These are phyloP conservation scores for Bretziella fagacearum DNA, from an alignment of 2,329 filamentous ascomycete genomes.

Conservation along the genomic window DNA sequence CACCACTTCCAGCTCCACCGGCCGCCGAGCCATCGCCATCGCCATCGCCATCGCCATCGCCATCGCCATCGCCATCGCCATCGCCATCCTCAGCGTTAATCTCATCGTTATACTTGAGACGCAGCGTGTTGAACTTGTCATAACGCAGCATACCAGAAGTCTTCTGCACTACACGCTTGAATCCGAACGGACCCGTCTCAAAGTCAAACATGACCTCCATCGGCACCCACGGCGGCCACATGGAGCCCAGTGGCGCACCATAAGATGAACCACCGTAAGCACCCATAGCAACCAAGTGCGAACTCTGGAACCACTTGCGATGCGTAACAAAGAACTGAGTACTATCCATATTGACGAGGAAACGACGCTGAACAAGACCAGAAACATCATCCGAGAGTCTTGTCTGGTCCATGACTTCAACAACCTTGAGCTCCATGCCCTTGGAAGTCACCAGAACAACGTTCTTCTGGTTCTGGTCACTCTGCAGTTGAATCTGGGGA, in stretches of 20 bases:
- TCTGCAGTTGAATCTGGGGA: conserved; percentile 94
- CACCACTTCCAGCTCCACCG: neutral
- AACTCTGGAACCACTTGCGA: conserved; percentile 64
- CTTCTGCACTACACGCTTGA: conserved; percentile 90
- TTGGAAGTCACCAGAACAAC: conserved; percentile 95
- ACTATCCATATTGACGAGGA: conserved; percentile 90
- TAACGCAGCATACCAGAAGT: conserved; percentile 89
- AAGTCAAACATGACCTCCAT: conserved; percentile 99
- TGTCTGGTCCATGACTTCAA: conserved; percentile 96
- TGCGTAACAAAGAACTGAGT: conserved; percentile 97
- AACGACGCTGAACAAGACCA: conserved; percentile 84
- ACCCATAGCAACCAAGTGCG: conserved; percentile 61
- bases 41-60: conserved; percentile 27
- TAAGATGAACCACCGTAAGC: conserved; percentile 81
- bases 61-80: conserved; percentile 58
- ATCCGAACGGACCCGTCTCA: conserved; percentile 84
- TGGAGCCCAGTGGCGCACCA: conserved; percentile 64
- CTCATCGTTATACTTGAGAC: conserved; percentile 93
- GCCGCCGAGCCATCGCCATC: neutral
- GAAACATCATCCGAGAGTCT: conserved; percentile 84
- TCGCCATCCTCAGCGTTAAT: conserved; percentile 47
- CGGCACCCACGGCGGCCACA: conserved; percentile 96
- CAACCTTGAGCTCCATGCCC: conserved; percentile 93
- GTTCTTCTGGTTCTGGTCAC: conserved; percentile 92
- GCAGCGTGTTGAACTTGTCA: conserved; percentile 95